These are phyloP conservation scores for Coix lacrymajobi DNA, from an alignment of 176 grass and related monocot genomes.

Conservation along the genomic window DNA sequence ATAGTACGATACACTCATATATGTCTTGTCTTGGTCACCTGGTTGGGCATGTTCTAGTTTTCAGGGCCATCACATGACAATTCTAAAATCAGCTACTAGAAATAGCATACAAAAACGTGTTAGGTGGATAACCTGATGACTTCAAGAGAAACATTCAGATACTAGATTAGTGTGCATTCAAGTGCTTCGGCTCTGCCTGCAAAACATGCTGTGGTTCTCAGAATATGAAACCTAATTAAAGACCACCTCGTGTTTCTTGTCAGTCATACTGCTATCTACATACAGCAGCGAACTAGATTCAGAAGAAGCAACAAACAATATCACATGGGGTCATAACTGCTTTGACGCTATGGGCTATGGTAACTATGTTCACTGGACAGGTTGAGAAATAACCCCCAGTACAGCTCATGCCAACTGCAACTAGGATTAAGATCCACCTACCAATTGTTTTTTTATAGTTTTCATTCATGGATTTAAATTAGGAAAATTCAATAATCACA, in stretches of 20 bases:
- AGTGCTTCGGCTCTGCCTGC: conserved; percentile 10
- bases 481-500: neutral
- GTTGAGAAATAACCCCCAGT: neutral
- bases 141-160: conserved; percentile 26
- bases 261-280: neutral
- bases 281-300: conserved; percentile 5
- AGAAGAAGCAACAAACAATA: conserved; percentile 34
- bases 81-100: conserved; percentile 11
- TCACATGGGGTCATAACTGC: conserved; percentile 28
- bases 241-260: conserved; percentile 11
- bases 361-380: conserved; percentile 19
- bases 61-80: neutral
- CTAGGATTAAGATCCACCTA: conserved; percentile 2
- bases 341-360: conserved; percentile 9
- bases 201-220: conserved; percentile 35
- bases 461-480: neutral
- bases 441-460: neutral
- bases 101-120: conserved; percentile 8
- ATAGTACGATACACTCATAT: neutral
- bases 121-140: conserved; percentile 23
- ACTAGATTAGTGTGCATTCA: conserved; percentile 15
- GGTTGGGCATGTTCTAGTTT: conserved; percentile 5
- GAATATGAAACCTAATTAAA: conserved; percentile 8
- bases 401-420: conserved; percentile 12
- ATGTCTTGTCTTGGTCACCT: neutral